Percentiles rank a stretch among this genome's conserved stretches.
Conservation (phyloP, 2,329 filamentous ascomycete species). For the Ceratocystis eucalypticola region DNA sequence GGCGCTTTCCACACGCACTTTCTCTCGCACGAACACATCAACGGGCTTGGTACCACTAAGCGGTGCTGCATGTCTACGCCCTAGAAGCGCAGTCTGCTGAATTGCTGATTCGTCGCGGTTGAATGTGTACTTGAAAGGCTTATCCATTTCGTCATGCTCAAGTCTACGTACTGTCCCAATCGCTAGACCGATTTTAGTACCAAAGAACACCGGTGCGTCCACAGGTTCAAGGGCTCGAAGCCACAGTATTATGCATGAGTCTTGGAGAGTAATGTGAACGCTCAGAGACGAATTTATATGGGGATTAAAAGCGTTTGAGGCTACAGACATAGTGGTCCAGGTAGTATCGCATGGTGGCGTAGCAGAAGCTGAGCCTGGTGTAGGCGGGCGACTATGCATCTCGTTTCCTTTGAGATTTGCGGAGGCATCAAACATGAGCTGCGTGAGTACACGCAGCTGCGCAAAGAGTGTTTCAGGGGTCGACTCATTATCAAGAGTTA, state of each 20-base stretch:
- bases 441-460: conserved; percentile 42
- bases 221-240: conserved; percentile 57
- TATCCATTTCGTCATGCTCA: conserved; percentile 69
- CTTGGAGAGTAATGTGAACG: conserved; percentile 56
- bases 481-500: conserved; percentile 49
- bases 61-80: conserved; percentile 15
- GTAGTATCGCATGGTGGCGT: conserved; percentile 26
- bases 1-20: conserved; percentile 75
- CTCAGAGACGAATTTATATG: conserved; percentile 50
- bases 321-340: conserved; percentile 35
- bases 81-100: background rate
- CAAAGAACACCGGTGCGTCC: conserved; percentile 45
- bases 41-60: conserved; percentile 24
- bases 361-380: conserved; percentile 26
- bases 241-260: conserved; percentile 55
- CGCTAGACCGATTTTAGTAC: conserved; percentile 55
- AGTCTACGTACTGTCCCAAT: conserved; percentile 51
- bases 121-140: conserved; percentile 51
- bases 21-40: conserved; percentile 77
- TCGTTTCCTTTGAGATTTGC: conserved; percentile 41
- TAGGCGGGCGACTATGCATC: conserved; percentile 21
- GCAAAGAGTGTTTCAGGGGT: conserved; percentile 43
- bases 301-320: conserved; percentile 32
- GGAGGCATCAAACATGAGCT: conserved; percentile 39
- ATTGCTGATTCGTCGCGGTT: conserved; percentile 19